These are phyloP conservation scores for Colletotrichum sp. DNA, from an alignment of 2,329 filamentous ascomycete genomes.

Conservation along the genomic window DNA sequence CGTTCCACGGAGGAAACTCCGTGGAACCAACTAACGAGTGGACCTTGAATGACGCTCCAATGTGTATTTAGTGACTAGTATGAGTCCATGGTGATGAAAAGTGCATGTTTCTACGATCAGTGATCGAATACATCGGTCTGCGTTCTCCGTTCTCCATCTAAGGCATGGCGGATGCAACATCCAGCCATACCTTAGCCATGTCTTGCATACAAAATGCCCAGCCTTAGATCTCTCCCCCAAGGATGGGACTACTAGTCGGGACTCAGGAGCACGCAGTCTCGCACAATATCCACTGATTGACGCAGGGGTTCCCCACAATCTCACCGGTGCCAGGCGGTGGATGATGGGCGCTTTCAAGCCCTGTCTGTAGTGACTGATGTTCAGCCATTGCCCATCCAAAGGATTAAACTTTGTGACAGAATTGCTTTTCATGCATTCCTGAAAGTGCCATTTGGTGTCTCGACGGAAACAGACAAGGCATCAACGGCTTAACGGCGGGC, in stretches of 20 bases:
- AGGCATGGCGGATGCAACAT: background rate
- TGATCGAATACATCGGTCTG: background rate
- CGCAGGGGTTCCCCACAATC: background rate
- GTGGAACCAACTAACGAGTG: background rate
- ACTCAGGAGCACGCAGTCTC: background rate
- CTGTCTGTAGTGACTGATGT: background rate
- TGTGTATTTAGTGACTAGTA: background rate
- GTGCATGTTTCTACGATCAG: background rate
- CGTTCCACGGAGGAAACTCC: no score
- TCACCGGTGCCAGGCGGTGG: background rate
- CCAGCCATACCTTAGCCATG: background rate
- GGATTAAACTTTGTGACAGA: background rate
- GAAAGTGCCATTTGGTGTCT: background rate
- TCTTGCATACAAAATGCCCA: background rate
- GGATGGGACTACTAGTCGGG: background rate
- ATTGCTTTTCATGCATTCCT: background rate
- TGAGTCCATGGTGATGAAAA: background rate
- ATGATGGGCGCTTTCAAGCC: background rate
- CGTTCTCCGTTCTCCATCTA: background rate
- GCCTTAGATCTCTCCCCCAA: background rate
- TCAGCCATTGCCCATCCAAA: background rate
- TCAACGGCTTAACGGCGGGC: background rate
- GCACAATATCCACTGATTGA: background rate
- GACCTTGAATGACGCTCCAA: background rate
- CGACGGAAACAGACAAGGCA: background rate